Conservation (phyloP, 2,329 filamentous ascomycete genomes). For the Exophiala sideris region DNA sequence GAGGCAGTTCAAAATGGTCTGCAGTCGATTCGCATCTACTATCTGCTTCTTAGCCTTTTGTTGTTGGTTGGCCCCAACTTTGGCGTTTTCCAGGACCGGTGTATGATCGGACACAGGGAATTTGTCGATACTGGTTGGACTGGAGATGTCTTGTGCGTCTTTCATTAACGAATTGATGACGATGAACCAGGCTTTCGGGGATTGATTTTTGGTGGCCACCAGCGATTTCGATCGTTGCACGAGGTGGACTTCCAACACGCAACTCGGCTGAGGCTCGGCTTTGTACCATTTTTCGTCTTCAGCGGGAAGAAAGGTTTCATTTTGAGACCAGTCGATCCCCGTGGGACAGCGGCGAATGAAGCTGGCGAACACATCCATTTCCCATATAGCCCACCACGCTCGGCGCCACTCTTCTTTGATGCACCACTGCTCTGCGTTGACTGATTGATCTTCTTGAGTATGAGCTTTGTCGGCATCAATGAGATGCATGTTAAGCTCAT, state of each 20-base stretch:
- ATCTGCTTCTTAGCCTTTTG: not conserved
- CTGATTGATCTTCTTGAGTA: constrained; percentile 1
- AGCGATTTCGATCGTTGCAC: constrained; percentile 35
- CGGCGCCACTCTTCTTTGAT: constrained; percentile 38
- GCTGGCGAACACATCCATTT: constrained; percentile 43
- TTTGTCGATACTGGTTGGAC: constrained; percentile 28
- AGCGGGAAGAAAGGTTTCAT: constrained; percentile 37
- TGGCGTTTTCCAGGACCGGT: not conserved
- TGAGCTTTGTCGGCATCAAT: constrained; percentile 18
- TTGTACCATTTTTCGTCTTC: constrained; percentile 37
- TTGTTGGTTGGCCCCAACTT: too few species aligned
- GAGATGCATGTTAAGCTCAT: constrained; percentile 37
- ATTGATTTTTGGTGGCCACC: constrained; percentile 32
- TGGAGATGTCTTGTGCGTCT: constrained; percentile 36
- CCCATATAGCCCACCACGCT: constrained; percentile 44
- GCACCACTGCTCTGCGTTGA: constrained; percentile 23
- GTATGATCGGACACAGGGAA: not conserved
- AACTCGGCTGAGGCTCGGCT: constrained; percentile 26
- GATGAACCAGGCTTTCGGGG: constrained; percentile 40
- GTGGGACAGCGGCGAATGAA: constrained; percentile 39
- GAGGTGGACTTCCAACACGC: constrained; percentile 33
- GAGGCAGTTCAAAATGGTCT: too few species aligned
- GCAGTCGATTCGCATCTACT: not conserved
- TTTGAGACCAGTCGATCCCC: constrained; percentile 37
- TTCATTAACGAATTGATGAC: constrained; percentile 41